Percentiles rank a stretch among this genome's conserved stretches.
Evolutionary conservation across 2,329 filamentous ascomycete genomes (phyloP).

Genomic region (Colletotrichum horii): DNA sequence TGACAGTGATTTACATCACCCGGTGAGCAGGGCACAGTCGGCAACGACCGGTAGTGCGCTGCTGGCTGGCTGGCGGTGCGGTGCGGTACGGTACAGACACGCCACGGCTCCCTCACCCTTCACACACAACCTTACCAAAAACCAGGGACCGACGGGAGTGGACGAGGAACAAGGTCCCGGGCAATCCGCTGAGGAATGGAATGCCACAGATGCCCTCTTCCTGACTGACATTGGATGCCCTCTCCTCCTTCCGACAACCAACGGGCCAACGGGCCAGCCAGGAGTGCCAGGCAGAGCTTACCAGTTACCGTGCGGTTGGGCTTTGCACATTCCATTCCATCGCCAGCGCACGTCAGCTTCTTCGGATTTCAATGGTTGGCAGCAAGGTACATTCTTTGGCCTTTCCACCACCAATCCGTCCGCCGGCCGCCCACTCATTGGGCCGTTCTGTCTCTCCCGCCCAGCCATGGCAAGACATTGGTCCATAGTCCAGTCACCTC

Average conservation of each 20-base stretch:
- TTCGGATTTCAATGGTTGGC: neutral
- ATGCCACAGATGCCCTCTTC: neutral
- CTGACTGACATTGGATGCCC: neutral
- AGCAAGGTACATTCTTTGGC: neutral
- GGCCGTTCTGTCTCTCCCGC: neutral
- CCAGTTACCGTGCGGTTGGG: neutral
- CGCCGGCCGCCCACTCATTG: neutral
- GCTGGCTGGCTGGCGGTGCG: neutral
- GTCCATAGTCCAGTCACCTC: neutral
- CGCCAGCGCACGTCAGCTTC: neutral
- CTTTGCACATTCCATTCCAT: neutral
- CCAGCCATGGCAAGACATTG: constrained; percentile 14
- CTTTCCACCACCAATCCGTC: neutral
- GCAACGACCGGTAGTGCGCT: neutral
- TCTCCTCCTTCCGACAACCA: neutral
- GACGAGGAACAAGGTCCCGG: neutral
- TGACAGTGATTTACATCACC: constrained; percentile 1
- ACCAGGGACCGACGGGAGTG: neutral
- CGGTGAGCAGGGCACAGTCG: constrained; percentile 14
- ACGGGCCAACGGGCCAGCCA: neutral
- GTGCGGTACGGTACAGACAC: neutral
- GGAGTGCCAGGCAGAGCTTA: neutral
- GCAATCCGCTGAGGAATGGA: neutral
- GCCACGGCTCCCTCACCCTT: neutral
- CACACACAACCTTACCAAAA: neutral